Conservation (phyloP, 2,329 filamentous ascomycete genomes). For the Pleomassaria siparia region DNA sequence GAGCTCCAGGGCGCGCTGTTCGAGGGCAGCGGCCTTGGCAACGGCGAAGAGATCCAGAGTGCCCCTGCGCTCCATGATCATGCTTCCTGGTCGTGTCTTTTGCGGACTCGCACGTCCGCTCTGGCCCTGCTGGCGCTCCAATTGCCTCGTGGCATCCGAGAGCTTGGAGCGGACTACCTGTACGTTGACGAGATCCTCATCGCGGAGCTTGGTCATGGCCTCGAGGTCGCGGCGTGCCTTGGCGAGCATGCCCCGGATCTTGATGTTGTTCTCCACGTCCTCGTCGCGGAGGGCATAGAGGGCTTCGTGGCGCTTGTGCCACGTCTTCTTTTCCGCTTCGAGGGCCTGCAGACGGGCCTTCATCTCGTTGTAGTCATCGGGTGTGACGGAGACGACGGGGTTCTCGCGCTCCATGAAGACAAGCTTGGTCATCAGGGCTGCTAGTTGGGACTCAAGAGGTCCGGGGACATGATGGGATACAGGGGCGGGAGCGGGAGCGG, state of each 20-base stretch:
- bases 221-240: slow-evolving; percentile 44
- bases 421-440: slow-evolving; percentile 41
- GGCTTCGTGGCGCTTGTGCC: slow-evolving; percentile 42
- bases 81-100: slow-evolving; percentile 28
- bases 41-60: slow-evolving; percentile 45
- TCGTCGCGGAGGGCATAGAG: slow-evolving; percentile 46
- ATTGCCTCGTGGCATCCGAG: slow-evolving; percentile 43
- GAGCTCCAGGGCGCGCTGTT: slow-evolving; percentile 47
- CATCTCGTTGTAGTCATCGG: slow-evolving; percentile 40
- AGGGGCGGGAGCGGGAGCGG: slow-evolving; percentile 13
- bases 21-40: slow-evolving; percentile 46
- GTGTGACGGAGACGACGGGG: slow-evolving; percentile 38
- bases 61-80: slow-evolving; percentile 36
- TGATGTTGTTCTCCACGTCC: slow-evolving; percentile 48
- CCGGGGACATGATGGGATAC: slow-evolving; percentile 33
- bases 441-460: slow-evolving; percentile 40
- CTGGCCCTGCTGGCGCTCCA: slow-evolving; percentile 27
- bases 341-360: slow-evolving; percentile 34
- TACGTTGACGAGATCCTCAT: slow-evolving; percentile 47
- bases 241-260: slow-evolving; percentile 43
- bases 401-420: slow-evolving; percentile 38
- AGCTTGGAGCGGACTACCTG: slow-evolving; percentile 43
- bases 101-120: slow-evolving; percentile 24
- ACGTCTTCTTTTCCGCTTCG: slow-evolving; percentile 41
- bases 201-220: slow-evolving; percentile 43